Evolutionary conservation across 75 land plant genomes (phyloP), one percentile per base, ranked within the genome.

Genomic region (Isoetes taiwanensis): DNA sequence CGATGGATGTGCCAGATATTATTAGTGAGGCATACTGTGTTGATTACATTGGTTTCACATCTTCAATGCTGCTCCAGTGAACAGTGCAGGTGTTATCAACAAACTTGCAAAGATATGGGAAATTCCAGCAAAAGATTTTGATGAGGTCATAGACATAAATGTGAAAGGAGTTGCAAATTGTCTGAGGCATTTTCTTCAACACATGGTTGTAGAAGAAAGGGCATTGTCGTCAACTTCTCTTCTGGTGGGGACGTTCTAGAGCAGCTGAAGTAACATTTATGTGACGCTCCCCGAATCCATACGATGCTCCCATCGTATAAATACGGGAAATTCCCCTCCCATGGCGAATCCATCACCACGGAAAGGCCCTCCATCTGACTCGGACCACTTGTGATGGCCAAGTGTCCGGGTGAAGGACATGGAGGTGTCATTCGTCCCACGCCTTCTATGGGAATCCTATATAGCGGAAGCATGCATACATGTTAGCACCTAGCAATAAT

Each of bases 161-260:
- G 62, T 88, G 4, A 88, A 88, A 58, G 95, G 95, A 1, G 68
- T 62, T 20, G 74, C 82, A 21, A 84, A 88, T 67, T 54, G 82
- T 0, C 25, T 88, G 46, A 76, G 95, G 21, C 89, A 88, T 66
- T 84, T 88, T 57, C 41, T 84, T 32, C 89, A 81, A 11, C 63
- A 70, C 16, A 70, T 88, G 84, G 60, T 78, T 48, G 62, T 65
- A 83, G 37, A 39, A 76, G 76, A 61, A 74, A 72, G 32, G 90
- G 90, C 27, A 64, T 84, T 34, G 64, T 84, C 43, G 76, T 88
- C 34, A 88, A 88, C 60, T 56, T 88, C 61, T 84, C 95, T 12
- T 84, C 95, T 63, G 89, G 90, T 88, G 95, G 95, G 95, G 95
- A 37, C 73, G 95, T 56, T 80, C 85, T 57, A 82, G 66, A 27